These are phyloP conservation scores for Ogataea polymorpha DNA, from an alignment of 805 yeast species.

Conservation along the genomic window DNA sequence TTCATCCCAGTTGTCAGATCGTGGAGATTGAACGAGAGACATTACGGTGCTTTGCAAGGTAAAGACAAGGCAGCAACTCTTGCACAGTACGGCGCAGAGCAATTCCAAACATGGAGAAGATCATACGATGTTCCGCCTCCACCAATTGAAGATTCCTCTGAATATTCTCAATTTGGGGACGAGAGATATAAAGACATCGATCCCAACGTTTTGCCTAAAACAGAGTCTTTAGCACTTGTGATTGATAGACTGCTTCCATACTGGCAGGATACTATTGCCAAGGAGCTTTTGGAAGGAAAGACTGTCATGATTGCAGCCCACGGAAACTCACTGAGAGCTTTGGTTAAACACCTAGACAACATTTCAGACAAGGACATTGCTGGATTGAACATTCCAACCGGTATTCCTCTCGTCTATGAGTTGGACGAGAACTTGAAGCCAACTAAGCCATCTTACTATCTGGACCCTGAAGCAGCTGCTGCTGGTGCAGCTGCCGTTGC, in stretches of 20 bases:
- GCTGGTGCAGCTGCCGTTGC: slow-evolving; percentile 99
- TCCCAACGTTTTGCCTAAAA: slow-evolving; percentile 83
- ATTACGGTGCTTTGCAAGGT: slow-evolving; percentile 98
- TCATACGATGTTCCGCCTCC: slow-evolving; percentile 97
- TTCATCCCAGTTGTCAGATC: slow-evolving; percentile 91
- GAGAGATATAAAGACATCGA: slow-evolving; percentile 82
- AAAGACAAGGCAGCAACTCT: slow-evolving; percentile 95
- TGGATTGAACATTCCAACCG: slow-evolving; percentile 95
- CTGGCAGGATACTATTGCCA: slow-evolving; percentile 91
- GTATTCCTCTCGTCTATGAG: slow-evolving; percentile 97
- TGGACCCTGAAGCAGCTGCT: slow-evolving; percentile 99
- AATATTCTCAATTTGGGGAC: slow-evolving; percentile 84
- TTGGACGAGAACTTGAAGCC: slow-evolving; percentile 85
- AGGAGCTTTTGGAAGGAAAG: slow-evolving; percentile 80
- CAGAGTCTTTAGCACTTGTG: slow-evolving; percentile 92
- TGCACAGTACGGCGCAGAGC: slow-evolving; percentile 82
- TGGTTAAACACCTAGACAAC: slow-evolving; percentile 92
- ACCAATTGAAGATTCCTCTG: slow-evolving; percentile 67
- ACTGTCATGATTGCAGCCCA: slow-evolving; percentile 94
- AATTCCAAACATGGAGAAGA: slow-evolving; percentile 97
- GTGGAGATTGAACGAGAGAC: slow-evolving; percentile 99
- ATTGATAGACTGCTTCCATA: slow-evolving; percentile 95
- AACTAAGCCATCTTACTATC: slow-evolving; percentile 89
- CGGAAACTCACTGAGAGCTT: slow-evolving; percentile 97
- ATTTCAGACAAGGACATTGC: slow-evolving; percentile 92